Conservation (phyloP, 1,284 basidiomycete species). For the Sporisorium sorghi region DNA sequence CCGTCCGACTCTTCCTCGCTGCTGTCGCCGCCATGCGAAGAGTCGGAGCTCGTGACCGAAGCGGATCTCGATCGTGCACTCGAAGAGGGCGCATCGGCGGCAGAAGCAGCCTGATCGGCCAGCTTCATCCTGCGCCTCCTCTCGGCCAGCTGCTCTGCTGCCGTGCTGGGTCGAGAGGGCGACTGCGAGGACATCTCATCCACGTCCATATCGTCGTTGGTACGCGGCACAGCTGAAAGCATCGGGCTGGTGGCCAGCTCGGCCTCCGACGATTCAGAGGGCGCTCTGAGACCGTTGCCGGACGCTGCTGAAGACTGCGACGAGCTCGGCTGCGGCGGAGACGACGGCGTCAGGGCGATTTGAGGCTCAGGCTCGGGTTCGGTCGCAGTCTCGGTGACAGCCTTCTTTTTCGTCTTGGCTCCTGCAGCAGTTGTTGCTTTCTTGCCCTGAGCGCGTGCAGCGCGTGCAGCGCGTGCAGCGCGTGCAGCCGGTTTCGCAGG, state of each 20-base stretch:
- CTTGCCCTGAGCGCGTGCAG: slow-evolving; percentile 12
- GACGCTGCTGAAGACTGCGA: slow-evolving; percentile 6
- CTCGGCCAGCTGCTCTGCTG: slow-evolving; percentile 39
- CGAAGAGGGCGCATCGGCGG: not conserved
- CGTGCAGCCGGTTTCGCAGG: slow-evolving; percentile 15
- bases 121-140: slow-evolving; percentile 32
- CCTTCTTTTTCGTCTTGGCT: slow-evolving; percentile 6
- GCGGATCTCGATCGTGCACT: slow-evolving; percentile 33
- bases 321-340: slow-evolving; percentile 9
- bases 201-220: slow-evolving; percentile 33
- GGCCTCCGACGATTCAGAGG: slow-evolving; percentile 41
- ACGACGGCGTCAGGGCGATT: slow-evolving; percentile 31
- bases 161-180: slow-evolving; percentile 5
- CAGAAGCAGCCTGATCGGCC: slow-evolving; percentile 17
- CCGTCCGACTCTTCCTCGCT: slow-evolving; percentile 26
- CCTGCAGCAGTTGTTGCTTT: slow-evolving; percentile 8
- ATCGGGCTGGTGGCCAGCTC: slow-evolving; percentile 51
- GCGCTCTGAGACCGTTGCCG: slow-evolving; percentile 16
- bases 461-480: slow-evolving; percentile 6
- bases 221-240: slow-evolving; percentile 37
- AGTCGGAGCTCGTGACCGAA: slow-evolving; percentile 47
- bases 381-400: not conserved
- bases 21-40: slow-evolving; percentile 29
- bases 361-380: slow-evolving; percentile 6
- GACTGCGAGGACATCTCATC: slow-evolving; percentile 29